Conservation (phyloP, 225 moss, liverwort and hornwort species). For the Pseudoscleropodium purum region DNA sequence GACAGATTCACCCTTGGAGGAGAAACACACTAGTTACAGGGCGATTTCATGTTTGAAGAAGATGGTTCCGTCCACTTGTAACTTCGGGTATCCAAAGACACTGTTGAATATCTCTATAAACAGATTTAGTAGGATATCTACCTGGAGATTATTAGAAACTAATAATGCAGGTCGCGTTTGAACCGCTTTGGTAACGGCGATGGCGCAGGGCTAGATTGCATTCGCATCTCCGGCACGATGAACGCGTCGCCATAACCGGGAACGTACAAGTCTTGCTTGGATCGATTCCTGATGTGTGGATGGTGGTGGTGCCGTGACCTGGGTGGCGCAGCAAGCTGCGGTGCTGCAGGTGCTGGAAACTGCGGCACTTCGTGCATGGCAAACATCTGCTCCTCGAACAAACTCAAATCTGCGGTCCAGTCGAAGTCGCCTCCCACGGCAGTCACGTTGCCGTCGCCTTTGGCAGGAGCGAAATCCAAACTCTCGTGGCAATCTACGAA, state of each 20-base stretch:
- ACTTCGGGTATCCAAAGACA: not conserved
- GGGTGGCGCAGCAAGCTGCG: conserved; percentile 5
- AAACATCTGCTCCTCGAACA: conserved; percentile 77
- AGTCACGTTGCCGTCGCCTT: conserved; percentile 37
- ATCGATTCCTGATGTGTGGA: conserved; percentile 31
- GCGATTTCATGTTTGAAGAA: not conserved
- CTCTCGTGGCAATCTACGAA: conserved; percentile 60
- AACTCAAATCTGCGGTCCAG: conserved; percentile 75
- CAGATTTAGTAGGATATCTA: not conserved
- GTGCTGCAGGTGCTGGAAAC: conserved; percentile 10
- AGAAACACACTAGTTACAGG: not conserved
- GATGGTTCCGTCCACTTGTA: not conserved
- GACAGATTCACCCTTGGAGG: not conserved
- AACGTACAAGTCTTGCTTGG: conserved; percentile 33
- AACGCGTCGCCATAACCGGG: conserved; percentile 54
- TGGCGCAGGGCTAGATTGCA: not conserved
- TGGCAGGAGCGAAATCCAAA: conserved; percentile 53
- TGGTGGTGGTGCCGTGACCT: not conserved
- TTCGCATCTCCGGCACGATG: conserved; percentile 59
- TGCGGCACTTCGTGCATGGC: conserved; percentile 77
- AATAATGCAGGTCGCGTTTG: conserved; percentile 17
- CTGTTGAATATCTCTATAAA: not conserved
- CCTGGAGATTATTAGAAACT: not conserved
- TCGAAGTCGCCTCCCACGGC: conserved; percentile 49
- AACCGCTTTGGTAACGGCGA: conserved; percentile 9